These are phyloP conservation scores for Corynascus novoguineensis DNA, from an alignment of 495 filamentous ascomycete genomes.

Conservation along the genomic window DNA sequence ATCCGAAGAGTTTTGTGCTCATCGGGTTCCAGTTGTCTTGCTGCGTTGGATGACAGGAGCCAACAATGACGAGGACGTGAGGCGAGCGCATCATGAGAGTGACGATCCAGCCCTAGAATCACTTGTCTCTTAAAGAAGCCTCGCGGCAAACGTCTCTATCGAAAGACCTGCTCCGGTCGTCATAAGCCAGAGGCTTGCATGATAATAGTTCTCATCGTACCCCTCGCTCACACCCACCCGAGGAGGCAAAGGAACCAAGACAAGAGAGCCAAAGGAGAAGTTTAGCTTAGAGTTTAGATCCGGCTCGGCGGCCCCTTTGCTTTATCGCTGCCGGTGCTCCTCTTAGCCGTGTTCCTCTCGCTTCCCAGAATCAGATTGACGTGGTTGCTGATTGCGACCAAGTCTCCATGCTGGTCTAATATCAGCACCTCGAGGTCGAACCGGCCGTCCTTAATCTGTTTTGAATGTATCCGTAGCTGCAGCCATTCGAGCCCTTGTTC, in stretches of 20 bases:
- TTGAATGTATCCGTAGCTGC: slow-evolving; percentile 51
- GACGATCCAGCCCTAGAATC: no score
- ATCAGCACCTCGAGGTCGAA: slow-evolving; percentile 61
- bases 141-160: no score
- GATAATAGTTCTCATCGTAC: no score
- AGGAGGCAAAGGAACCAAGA: not conserved
- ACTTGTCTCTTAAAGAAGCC: no score
- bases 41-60: not conserved
- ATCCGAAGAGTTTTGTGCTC: not conserved
- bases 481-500: slow-evolving; percentile 59
- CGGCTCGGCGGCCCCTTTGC: slow-evolving; percentile 1
- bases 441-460: slow-evolving; percentile 55
- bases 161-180: no score
- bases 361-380: slow-evolving; percentile 51
- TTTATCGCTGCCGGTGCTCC: slow-evolving; percentile 2
- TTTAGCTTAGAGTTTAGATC: not conserved
- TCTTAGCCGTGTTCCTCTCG: slow-evolving; percentile 29
- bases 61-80: not conserved
- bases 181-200: no score
- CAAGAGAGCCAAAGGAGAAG: not conserved
- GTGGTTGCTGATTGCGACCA: slow-evolving; percentile 60
- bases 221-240: not conserved
- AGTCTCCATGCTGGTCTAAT: slow-evolving; percentile 50
- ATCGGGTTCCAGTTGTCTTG: not conserved
- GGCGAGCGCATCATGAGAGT: not conserved